Evolutionary conservation across 139 green algal species (phyloP).

Genomic region (Auxenochlorella pyrenoidosa): DNA sequence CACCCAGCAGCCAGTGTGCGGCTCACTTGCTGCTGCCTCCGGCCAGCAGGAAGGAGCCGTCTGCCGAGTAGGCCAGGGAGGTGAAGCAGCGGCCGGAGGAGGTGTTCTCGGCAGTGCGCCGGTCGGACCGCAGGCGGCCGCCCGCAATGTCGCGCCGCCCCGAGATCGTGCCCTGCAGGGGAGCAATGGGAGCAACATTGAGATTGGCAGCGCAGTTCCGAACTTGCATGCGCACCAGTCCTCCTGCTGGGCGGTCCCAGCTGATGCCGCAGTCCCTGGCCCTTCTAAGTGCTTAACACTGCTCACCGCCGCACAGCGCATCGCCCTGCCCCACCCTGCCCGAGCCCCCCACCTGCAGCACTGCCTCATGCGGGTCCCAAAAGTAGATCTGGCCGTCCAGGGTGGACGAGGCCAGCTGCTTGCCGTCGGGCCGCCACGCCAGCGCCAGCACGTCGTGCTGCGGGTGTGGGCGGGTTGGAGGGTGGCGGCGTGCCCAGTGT

Average conservation of each 20-base stretch:
- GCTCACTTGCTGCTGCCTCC: constrained; percentile 75
- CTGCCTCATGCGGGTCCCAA: constrained; percentile 90
- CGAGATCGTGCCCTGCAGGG: constrained; percentile 76
- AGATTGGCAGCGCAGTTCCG: too few relatives aligned
- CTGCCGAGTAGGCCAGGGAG: constrained; percentile 88
- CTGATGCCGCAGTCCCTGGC: too few relatives aligned
- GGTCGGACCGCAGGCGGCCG: constrained; percentile 75
- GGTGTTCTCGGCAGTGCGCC: constrained; percentile 74
- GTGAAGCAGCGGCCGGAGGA: constrained; percentile 83
- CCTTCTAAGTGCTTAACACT: too few relatives aligned
- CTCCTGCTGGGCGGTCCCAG: too few relatives aligned
- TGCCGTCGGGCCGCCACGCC: constrained; percentile 87
- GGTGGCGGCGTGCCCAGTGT: not conserved
- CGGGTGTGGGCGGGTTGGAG: not conserved
- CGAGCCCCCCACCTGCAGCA: constrained; percentile 55
- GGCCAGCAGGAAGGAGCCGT: constrained; percentile 90
- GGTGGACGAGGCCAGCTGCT: constrained; percentile 86
- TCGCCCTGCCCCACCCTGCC: too few relatives aligned
- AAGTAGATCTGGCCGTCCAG: constrained; percentile 94
- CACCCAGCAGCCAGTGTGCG: too few relatives aligned
- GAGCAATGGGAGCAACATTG: too few relatives aligned
- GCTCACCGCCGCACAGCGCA: too few relatives aligned
- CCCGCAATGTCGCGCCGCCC: constrained; percentile 91
- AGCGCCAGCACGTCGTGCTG: constrained; percentile 93
- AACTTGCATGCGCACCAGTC: too few relatives aligned